These are phyloP conservation scores for Termitomyces sp. DNA, from an alignment of 768 basidiomycete genomes.

Conservation along the genomic window DNA sequence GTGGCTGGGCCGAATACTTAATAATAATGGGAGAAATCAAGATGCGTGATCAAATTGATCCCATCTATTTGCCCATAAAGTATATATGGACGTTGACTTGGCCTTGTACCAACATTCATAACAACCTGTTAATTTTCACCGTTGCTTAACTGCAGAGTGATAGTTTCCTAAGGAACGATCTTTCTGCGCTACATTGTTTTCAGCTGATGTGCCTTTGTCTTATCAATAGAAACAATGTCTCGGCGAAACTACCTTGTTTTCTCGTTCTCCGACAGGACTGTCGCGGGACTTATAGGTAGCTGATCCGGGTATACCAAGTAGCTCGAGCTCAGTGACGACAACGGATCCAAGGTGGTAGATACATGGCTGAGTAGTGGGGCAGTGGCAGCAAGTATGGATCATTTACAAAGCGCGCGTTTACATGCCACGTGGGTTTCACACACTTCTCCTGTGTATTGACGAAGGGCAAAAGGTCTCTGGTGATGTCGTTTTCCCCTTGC, in stretches of 20 bases:
- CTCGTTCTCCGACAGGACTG: not conserved
- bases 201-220: not conserved
- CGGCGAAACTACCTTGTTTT: not conserved
- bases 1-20: not conserved
- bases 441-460: not conserved
- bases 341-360: not conserved
- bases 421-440: not conserved
- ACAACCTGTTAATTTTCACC: not conserved
- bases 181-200: not conserved
- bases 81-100: not conserved
- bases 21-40: not conserved
- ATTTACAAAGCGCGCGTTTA: no score
- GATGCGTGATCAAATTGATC: slow-evolving; percentile 5
- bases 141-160: not conserved
- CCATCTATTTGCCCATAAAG: not conserved
- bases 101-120: not conserved
- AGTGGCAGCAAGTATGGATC: not conserved
- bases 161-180: not conserved
- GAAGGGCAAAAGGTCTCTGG: no score
- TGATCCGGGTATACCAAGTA: not conserved
- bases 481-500: no score
- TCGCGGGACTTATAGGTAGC: not conserved
- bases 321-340: not conserved
- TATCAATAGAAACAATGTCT: no score
- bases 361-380: no score